These are phyloP conservation scores for Lepidium africanum DNA, from an alignment of 345 rosid genomes.

Conservation along the genomic window DNA sequence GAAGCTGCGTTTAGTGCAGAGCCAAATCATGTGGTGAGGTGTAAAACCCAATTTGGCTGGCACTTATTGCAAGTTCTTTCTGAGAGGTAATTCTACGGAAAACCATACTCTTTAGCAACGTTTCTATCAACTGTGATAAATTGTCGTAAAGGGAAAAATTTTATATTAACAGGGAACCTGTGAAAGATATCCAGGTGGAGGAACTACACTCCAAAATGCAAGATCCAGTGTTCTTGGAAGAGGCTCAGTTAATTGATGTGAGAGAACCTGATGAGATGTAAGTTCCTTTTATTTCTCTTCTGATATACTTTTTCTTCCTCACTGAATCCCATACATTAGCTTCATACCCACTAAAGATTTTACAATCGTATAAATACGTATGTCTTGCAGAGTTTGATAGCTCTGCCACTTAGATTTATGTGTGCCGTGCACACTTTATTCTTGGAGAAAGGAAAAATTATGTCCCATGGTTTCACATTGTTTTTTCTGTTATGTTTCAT, in stretches of 20 bases:
- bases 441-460: neutral
- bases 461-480: neutral
- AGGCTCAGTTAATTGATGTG: conserved; percentile 83
- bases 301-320: neutral
- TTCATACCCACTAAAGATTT: neutral
- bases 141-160: neutral
- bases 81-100: conserved; percentile 51
- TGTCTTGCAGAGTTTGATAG: neutral
- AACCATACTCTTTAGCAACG: neutral
- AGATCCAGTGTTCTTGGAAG: conserved; percentile 68
- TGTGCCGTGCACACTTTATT: neutral
- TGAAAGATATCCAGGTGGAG: conserved; percentile 50
- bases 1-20: conserved; percentile 79
- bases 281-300: conserved; percentile 21
- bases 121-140: neutral
- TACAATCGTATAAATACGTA: neutral
- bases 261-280: conserved; percentile 95
- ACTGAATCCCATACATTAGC: neutral
- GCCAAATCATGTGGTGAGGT: conserved; percentile 59
- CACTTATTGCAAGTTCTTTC: conserved; percentile 88
- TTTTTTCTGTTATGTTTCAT: neutral
- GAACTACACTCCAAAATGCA: conserved; percentile 67
- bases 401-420: conserved; percentile 1
- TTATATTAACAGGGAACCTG: conserved; percentile 17
- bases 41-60: conserved; percentile 88